These are phyloP conservation scores for Carnegiea gigantea DNA, from an alignment of 179 eudicot genomes.

Conservation along the genomic window DNA sequence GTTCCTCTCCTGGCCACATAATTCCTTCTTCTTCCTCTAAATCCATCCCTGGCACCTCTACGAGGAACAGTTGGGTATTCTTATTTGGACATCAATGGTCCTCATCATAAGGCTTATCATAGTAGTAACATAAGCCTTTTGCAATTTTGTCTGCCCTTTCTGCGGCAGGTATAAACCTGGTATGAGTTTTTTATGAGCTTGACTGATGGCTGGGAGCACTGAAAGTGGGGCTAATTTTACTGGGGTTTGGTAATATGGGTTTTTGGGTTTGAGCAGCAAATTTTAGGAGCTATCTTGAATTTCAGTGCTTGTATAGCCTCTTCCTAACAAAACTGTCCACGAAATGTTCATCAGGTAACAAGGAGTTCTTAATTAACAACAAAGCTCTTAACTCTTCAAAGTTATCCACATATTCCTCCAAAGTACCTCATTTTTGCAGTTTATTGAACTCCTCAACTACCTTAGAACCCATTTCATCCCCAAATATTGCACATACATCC, in stretches of 20 bases:
- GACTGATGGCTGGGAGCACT: not conserved
- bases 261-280: not conserved
- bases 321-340: not conserved
- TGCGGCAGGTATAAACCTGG: not conserved
- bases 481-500: not conserved
- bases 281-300: not conserved
- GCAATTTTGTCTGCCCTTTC: not conserved
- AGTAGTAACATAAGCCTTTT: not conserved
- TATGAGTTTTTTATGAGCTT: too few species aligned
- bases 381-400: not conserved
- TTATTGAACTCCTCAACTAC: not conserved
- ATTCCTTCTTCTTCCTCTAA: not conserved
- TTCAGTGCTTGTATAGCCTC: not conserved
- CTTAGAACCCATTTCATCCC: not conserved
- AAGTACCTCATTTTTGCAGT: too few species aligned
- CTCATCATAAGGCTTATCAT: not conserved
- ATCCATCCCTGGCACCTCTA: not conserved
- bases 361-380: not conserved
- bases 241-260: too few species aligned
- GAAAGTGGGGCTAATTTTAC: not conserved
- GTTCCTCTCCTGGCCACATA: not conserved
- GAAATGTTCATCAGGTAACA: not conserved
- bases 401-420: not conserved
- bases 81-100: not conserved
- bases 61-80: not conserved